Conservation (phyloP, 177 flowering plant species). For the Vitis hybrid region DNA sequence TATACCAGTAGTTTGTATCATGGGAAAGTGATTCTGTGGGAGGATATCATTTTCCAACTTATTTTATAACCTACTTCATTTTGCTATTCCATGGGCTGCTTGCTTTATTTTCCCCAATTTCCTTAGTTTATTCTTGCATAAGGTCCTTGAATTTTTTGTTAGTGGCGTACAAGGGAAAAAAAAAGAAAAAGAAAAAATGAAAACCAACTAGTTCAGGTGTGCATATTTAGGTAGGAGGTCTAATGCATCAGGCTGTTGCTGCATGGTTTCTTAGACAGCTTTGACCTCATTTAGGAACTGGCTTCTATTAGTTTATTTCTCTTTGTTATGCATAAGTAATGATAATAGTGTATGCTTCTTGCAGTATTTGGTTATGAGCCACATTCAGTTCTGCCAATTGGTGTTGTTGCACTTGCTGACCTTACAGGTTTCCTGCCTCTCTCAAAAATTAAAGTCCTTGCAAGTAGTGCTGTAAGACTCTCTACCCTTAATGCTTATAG, state of each 20-base stretch:
- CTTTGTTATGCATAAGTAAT: not conserved
- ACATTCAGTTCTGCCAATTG: constrained; percentile 90
- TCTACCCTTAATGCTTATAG: not conserved
- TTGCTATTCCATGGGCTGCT: not conserved
- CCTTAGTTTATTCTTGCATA: not conserved
- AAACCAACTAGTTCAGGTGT: not conserved
- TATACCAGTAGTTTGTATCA: too few relatives aligned
- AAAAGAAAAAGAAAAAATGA: too few relatives aligned
- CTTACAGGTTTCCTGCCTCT: constrained; percentile 81
- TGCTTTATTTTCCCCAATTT: constrained; percentile 1
- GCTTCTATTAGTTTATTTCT: not conserved
- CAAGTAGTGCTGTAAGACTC: constrained; percentile 76
- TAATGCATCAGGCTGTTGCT: not conserved
- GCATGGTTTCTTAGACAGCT: not conserved
- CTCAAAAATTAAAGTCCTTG: constrained; percentile 76
- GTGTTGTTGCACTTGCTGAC: constrained; percentile 68
- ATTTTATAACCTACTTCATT: not conserved
- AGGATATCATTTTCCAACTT: not conserved
- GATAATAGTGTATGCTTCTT: constrained; percentile 14
- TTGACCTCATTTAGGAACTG: not conserved
- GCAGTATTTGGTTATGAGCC: constrained; percentile 95
- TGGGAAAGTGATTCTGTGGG: too few relatives aligned
- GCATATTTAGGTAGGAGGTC: not conserved
- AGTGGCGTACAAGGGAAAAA: not conserved
- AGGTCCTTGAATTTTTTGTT: not conserved